These are phyloP conservation scores for Zoysia pacifica DNA, from an alignment of 176 grass and related monocot species.

Conservation along the genomic window DNA sequence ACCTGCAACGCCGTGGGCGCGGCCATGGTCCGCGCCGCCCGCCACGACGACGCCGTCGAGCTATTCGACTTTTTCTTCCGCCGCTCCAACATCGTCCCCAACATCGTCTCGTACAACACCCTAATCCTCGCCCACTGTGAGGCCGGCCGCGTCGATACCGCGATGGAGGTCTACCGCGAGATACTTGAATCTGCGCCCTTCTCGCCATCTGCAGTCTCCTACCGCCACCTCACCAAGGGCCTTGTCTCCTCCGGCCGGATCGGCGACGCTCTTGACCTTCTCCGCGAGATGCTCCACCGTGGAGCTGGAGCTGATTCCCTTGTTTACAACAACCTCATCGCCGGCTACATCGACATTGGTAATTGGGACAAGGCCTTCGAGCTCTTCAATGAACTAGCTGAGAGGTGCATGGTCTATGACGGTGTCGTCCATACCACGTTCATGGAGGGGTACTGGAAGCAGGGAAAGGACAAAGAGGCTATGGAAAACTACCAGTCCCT, in stretches of 20 bases:
- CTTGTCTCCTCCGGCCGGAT: constrained; percentile 47
- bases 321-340: constrained; percentile 63
- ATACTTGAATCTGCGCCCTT: constrained; percentile 51
- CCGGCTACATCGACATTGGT: constrained; percentile 48
- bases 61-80: constrained; percentile 58
- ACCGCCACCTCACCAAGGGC: constrained; percentile 63
- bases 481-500: constrained; percentile 68
- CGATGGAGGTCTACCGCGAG: constrained; percentile 45
- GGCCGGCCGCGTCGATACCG: constrained; percentile 37
- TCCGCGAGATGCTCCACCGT: constrained; percentile 55
- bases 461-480: constrained; percentile 59
- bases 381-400: constrained; percentile 61
- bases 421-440: constrained; percentile 60
- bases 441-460: constrained; percentile 67
- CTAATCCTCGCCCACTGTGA: constrained; percentile 51
- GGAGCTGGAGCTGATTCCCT: constrained; percentile 55
- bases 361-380: constrained; percentile 52
- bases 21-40: neutral
- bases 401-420: constrained; percentile 64
- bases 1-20: constrained; percentile 48
- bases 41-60: neutral
- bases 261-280: constrained; percentile 48
- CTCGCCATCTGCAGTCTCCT: constrained; percentile 48
- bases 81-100: constrained; percentile 47
- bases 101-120: constrained; percentile 65